These are phyloP conservation scores for Penicillium sp. DNA, from an alignment of 2,329 filamentous ascomycete species.

Conservation along the genomic window DNA sequence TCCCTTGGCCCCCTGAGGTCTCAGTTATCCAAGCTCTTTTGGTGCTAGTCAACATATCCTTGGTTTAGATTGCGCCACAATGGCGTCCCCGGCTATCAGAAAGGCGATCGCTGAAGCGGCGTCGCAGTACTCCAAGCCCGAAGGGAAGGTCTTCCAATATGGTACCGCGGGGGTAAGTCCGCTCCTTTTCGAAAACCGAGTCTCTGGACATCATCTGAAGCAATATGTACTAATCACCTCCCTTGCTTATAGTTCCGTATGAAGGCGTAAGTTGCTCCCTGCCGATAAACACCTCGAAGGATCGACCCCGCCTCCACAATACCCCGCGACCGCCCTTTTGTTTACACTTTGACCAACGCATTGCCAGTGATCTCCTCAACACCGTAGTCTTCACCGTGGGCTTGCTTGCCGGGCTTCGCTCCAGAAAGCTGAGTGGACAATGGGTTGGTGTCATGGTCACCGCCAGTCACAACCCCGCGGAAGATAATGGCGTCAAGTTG, in stretches of 20 bases:
- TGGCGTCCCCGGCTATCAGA: constrained; percentile 37
- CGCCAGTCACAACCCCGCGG: constrained; percentile 80
- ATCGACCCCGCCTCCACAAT: constrained; percentile 25
- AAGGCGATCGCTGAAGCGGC: constrained; percentile 42
- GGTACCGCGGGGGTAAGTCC: constrained; percentile 54
- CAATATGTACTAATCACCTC: too few relatives aligned
- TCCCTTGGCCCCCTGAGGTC: too few relatives aligned
- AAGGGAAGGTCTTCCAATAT: constrained; percentile 48
- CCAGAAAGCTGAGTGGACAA: constrained; percentile 78
- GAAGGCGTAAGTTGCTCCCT: constrained; percentile 52
- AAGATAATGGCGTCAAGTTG: constrained; percentile 88
- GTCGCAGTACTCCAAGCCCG: constrained; percentile 43
- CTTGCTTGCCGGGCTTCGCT: constrained; percentile 76
- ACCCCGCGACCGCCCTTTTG: constrained; percentile 27
- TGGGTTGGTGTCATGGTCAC: constrained; percentile 96
- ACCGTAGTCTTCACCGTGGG: constrained; percentile 89
- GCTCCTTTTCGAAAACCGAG: too few relatives aligned
- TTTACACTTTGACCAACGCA: constrained; percentile 35
- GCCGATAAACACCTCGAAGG: constrained; percentile 11
- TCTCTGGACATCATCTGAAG: too few relatives aligned
- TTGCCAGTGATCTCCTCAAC: constrained; percentile 73
- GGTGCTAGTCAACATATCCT: too few relatives aligned
- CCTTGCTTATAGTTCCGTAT: constrained; percentile 59
- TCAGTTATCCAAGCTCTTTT: too few relatives aligned
- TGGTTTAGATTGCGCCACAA: too few relatives aligned